A percentile compares a stretch with the other conserved stretches of the same genome.
Evolutionary conservation across 1,284 basidiomycete species (phyloP).

Genomic region (Pseudozyma pruni): DNA sequence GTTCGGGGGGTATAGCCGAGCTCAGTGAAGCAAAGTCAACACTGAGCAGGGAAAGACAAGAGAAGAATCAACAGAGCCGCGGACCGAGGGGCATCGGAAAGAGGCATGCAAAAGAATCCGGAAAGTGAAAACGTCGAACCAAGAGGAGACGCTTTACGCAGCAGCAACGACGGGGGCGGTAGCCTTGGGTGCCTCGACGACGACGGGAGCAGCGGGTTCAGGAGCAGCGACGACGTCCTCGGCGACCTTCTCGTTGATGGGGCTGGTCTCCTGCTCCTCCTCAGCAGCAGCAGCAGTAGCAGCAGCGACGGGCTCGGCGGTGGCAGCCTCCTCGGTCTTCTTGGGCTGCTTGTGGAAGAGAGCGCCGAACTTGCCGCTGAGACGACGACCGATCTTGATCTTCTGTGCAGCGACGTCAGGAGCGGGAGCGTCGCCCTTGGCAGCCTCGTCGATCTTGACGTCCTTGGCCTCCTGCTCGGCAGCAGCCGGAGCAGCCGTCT

Average conservation of each 20-base stretch:
- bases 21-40: neutral
- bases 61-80: conserved; percentile 32
- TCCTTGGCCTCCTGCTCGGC: conserved; percentile 42
- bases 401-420: conserved; percentile 51
- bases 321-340: conserved; percentile 33
- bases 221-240: conserved; percentile 30
- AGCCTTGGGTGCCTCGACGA: conserved; percentile 45
- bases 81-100: conserved; percentile 16
- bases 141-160: conserved; percentile 20
- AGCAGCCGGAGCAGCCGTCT: conserved; percentile 25
- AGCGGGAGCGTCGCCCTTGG: conserved; percentile 52
- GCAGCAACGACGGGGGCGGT: conserved; percentile 43
- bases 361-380: conserved; percentile 56
- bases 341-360: conserved; percentile 58
- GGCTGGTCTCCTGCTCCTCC: conserved; percentile 19
- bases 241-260: conserved; percentile 45
- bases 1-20: conserved; percentile 49
- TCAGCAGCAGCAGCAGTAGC: conserved; percentile 1
- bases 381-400: conserved; percentile 58
- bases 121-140: neutral
- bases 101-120: conserved; percentile 46
- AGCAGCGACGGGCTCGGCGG: conserved; percentile 24
- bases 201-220: conserved; percentile 20
- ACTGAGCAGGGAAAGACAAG: conserved; percentile 32
- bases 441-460: conserved; percentile 59